Percentiles rank a stretch among this genome's conserved stretches.
These are phyloP conservation scores for Mycena vulgaris DNA, from an alignment of 768 basidiomycete genomes.

Conservation along the genomic window DNA sequence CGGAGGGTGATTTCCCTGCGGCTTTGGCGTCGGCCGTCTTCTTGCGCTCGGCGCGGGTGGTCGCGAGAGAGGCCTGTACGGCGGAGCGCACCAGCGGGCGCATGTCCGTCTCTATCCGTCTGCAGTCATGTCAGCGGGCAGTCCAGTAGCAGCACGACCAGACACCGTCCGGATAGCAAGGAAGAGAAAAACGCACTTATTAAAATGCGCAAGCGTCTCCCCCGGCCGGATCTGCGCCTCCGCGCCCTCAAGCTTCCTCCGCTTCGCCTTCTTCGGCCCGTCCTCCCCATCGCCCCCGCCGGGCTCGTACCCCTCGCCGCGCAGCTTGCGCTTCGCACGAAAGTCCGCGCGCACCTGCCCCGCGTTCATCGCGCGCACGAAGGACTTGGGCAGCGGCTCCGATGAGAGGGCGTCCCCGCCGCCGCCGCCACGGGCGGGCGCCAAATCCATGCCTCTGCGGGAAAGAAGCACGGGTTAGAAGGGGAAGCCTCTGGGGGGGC, in stretches of 20 bases:
- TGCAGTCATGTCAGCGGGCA: conserved; percentile 42
- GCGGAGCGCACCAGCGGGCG: conserved; percentile 75
- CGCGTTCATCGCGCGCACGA: conserved; percentile 76
- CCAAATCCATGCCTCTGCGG: conserved; percentile 69
- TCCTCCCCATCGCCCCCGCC: conserved; percentile 32
- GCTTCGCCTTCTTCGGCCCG: conserved; percentile 29
- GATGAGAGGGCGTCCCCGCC: conserved; percentile 48
- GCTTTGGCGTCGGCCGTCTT: conserved; percentile 27
- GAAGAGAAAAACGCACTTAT: conserved; percentile 68
- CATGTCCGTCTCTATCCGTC: conserved; percentile 84
- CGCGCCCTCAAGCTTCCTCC: conserved; percentile 41
- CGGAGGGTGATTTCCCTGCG: background rate
- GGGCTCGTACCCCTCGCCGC: conserved; percentile 33
- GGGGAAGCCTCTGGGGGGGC: background rate
- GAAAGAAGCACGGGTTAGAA: background rate
- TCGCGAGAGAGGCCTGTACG: conserved; percentile 69
- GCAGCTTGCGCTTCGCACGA: conserved; percentile 49
- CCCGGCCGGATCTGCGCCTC: conserved; percentile 67
- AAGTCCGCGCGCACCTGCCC: conserved; percentile 69
- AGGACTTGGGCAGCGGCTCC: conserved; percentile 81
- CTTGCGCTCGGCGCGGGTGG: conserved; percentile 61
- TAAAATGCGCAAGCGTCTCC: conserved; percentile 84
- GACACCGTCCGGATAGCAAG: too few relatives aligned
- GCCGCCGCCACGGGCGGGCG: conserved; percentile 50
- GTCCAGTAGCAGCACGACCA: too few relatives aligned